Conservation (phyloP, 2,329 filamentous ascomycete species). For the Chaetomiaceae sp. region DNA sequence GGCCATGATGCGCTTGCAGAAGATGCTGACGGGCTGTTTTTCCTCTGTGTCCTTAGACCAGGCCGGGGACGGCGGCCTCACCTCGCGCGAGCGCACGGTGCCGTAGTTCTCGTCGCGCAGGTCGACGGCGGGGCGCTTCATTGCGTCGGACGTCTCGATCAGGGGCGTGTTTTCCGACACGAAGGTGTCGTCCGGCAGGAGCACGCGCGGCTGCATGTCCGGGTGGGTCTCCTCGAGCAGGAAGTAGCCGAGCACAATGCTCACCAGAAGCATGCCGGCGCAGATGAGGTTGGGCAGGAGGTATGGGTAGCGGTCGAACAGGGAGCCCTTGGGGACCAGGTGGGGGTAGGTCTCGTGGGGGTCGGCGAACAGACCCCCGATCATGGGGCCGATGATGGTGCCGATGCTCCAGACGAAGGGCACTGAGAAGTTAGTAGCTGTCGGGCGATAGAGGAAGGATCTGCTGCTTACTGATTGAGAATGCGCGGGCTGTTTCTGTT, state of each 20-base stretch:
- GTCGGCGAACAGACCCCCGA: slow-evolving; percentile 81
- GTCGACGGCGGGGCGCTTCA: slow-evolving; percentile 68
- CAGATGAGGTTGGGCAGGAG: slow-evolving; percentile 87
- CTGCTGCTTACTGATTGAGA: slow-evolving; percentile 57
- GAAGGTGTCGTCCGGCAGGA: slow-evolving; percentile 46
- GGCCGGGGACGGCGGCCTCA: slow-evolving; percentile 35
- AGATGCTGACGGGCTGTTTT: slow-evolving; percentile 39
- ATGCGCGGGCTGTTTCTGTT: slow-evolving; percentile 63
- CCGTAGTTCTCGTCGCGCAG: slow-evolving; percentile 76
- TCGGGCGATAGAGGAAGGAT: neutral
- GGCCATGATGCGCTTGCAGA: slow-evolving; percentile 61
- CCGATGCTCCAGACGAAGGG: slow-evolving; percentile 91
- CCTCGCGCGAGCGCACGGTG: slow-evolving; percentile 51
- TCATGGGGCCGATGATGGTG: slow-evolving; percentile 81
- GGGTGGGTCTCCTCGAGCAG: slow-evolving; percentile 87
- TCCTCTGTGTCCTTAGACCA: slow-evolving; percentile 32
- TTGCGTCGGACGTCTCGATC: slow-evolving; percentile 69
- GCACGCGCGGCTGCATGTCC: slow-evolving; percentile 60
- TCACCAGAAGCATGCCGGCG: slow-evolving; percentile 68
- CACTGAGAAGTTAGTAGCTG: slow-evolving; percentile 40
- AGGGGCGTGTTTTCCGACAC: slow-evolving; percentile 67
- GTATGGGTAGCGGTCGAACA: slow-evolving; percentile 80
- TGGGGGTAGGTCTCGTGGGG: slow-evolving; percentile 70
- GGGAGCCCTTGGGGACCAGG: slow-evolving; percentile 59
- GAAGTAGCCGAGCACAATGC: slow-evolving; percentile 75